Conservation (phyloP, 139 green algal species). For the Chlamydomonas sp. region DNA sequence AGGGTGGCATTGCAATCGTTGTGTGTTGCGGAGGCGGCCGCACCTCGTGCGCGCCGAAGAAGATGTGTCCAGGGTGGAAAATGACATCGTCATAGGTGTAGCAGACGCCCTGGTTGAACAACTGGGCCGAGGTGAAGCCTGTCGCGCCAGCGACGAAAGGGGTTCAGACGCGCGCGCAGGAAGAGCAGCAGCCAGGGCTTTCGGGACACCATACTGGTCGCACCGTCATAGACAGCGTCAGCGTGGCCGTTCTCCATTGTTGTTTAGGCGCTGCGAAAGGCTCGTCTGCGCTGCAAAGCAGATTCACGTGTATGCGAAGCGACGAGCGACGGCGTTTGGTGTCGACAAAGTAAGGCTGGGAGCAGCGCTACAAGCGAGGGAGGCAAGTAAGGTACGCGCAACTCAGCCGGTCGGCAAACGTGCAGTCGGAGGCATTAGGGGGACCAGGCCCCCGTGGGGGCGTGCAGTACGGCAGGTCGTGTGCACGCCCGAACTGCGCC, state of each 20-base stretch:
- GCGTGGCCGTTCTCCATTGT: slow-evolving; percentile 32
- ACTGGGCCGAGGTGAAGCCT: slow-evolving; percentile 73
- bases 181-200: background rate
- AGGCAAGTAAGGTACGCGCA: too few species aligned
- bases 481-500: too few species aligned
- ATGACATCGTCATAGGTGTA: slow-evolving; percentile 99
- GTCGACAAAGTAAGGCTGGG: too few species aligned
- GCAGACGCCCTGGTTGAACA: slow-evolving; percentile 88
- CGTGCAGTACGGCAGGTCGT: too few species aligned
- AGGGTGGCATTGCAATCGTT: background rate
- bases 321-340: too few species aligned
- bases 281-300: too few species aligned
- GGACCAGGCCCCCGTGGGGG: too few species aligned
- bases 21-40: background rate
- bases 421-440: too few species aligned
- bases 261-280: too few species aligned
- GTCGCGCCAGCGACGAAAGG: background rate
- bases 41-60: slow-evolving; percentile 95
- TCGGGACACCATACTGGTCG: background rate
- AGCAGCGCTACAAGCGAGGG: too few species aligned
- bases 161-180: background rate
- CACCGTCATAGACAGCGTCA: slow-evolving; percentile 29
- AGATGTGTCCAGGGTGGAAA: slow-evolving; percentile 97
- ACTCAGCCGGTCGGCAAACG: too few species aligned
- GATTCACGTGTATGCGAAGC: too few species aligned